These are phyloP conservation scores for Vicia faba DNA, from an alignment of 306 rosid genomes.

Conservation along the genomic window DNA sequence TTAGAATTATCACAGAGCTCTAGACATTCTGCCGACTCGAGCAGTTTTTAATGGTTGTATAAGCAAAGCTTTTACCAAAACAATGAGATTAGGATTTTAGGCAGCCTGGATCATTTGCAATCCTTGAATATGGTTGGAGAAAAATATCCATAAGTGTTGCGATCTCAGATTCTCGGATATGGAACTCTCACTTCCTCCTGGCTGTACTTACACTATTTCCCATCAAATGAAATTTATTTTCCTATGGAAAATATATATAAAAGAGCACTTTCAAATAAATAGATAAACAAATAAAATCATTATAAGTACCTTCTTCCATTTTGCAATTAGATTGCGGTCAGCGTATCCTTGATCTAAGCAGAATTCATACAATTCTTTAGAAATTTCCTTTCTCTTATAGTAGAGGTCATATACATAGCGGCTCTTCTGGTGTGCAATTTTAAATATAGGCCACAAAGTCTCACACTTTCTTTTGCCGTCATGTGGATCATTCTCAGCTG, in stretches of 20 bases:
- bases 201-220: not conserved
- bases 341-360: constrained; percentile 80
- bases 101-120: not conserved
- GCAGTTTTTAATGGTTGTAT: not conserved
- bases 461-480: constrained; percentile 81
- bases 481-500: constrained; percentile 70
- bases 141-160: not conserved
- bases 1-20: not conserved
- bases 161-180: not conserved
- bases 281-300: not conserved
- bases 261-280: constrained; percentile 19
- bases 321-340: constrained; percentile 70
- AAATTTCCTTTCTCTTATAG: constrained; percentile 66
- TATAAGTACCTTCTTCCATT: constrained; percentile 68
- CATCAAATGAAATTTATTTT: not conserved
- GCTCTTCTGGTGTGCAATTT: constrained; percentile 74
- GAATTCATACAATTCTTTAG: constrained; percentile 70
- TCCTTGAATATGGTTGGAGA: not conserved
- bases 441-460: constrained; percentile 76
- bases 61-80: not conserved
- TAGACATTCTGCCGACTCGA: not conserved
- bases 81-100: not conserved
- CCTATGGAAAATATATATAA: not conserved
- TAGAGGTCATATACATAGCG: constrained; percentile 73
- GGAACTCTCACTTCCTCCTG: constrained; percentile 9